Percentiles rank a stretch among this genome's conserved stretches.
Conservation (phyloP, 257 asterid species). For the Solanum appendiculatum region DNA sequence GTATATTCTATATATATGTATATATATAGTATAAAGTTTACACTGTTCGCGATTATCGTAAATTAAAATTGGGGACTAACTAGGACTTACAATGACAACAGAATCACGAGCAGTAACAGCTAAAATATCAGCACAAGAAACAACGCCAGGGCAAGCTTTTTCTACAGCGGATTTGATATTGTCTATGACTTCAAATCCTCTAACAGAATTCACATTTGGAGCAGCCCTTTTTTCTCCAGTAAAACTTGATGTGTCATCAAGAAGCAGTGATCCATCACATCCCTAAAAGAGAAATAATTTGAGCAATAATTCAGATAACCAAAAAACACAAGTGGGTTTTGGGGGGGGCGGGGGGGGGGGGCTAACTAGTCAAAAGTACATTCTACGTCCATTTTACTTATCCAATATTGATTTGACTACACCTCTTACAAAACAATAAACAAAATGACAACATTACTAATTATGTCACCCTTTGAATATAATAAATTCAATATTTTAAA, state of each 20-base stretch:
- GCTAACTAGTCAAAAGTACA: neutral
- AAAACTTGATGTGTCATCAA: conserved; percentile 69
- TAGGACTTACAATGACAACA: conserved; percentile 37
- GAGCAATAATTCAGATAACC: neutral
- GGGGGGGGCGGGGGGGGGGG: too few species aligned
- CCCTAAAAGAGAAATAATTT: conserved; percentile 32
- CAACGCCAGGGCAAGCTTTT: conserved; percentile 53
- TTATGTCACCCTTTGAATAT: neutral
- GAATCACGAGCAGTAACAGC: conserved; percentile 80
- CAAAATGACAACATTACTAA: neutral
- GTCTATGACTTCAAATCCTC: conserved; percentile 77
- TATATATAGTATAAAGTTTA: neutral
- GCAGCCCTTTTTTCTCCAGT: conserved; percentile 69
- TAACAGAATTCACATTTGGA: conserved; percentile 58
- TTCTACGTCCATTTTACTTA: neutral
- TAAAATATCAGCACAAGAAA: conserved; percentile 84
- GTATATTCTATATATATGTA: too few species aligned
- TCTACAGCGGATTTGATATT: conserved; percentile 72
- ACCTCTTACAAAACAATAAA: neutral
- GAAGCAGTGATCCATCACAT: conserved; percentile 82
- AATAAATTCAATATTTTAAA: too few species aligned
- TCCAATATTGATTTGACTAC: neutral
- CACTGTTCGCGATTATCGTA: neutral
- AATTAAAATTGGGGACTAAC: neutral
- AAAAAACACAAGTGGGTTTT: too few species aligned